phyloP scores from a whole-genome alignment of 345 rosid genomes.

The sweet orange (Citrus sinensis) region DVS_A1.0 CM039162.1:28097501-28098000 shows the following conservation, averaged over 20 bases:
- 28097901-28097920: conserved; percentile 53
- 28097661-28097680: conserved; percentile 19
- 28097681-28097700: conserved; percentile 56
- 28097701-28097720: conserved; percentile 37
- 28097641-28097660: conserved; percentile 46
- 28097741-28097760: conserved; percentile 48
- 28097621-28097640: conserved; percentile 63
- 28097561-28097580: conserved; percentile 45
- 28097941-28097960: conserved; percentile 46
- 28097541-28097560: conserved; percentile 34
- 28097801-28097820: conserved; percentile 73
- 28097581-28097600: conserved; percentile 44
- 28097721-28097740: conserved; percentile 29
- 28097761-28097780: conserved; percentile 75
- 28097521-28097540: conserved; percentile 46
- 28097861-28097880: conserved; percentile 88
- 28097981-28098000: conserved; percentile 55
- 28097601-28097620: conserved; percentile 45
- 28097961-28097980: conserved; percentile 49
- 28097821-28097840: conserved; percentile 80
- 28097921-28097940: conserved; percentile 56
- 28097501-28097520: conserved; percentile 45
- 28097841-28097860: conserved; percentile 70
- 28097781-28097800: conserved; percentile 79
- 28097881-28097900: conserved; percentile 57